These are phyloP conservation scores for Hymenoscyphus linearis DNA, from an alignment of 2,329 filamentous ascomycete genomes.

Conservation along the genomic window DNA sequence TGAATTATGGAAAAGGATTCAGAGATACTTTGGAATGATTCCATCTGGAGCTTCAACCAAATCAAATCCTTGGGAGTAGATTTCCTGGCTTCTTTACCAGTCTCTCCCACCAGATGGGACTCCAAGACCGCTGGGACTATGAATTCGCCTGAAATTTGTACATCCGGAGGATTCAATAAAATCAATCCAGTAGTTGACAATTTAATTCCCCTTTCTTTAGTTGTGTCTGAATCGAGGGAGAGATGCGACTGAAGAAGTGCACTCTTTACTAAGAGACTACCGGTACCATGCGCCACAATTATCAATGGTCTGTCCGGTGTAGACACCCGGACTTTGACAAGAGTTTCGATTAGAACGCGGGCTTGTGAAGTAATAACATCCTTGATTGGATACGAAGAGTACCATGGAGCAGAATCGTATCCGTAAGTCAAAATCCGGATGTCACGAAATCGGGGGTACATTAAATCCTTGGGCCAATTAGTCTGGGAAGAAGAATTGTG, in stretches of 20 bases:
- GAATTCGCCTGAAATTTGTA: not conserved
- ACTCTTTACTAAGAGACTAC: not conserved
- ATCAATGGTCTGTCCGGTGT: not conserved
- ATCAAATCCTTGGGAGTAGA: not conserved
- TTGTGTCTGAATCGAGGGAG: not conserved
- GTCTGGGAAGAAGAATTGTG: not conserved
- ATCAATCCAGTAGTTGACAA: not conserved
- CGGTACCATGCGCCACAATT: not conserved
- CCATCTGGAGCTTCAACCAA: constrained; percentile 1
- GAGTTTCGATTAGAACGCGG: not conserved
- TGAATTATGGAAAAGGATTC: not conserved
- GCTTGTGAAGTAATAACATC: not conserved
- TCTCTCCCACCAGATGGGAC: not conserved
- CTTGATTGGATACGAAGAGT: constrained; percentile 1
- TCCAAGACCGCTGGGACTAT: not conserved
- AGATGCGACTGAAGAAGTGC: constrained; percentile 2
- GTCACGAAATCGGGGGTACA: not conserved
- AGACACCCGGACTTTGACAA: not conserved
- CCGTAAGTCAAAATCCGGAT: not conserved
- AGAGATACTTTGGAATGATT: constrained; percentile 2
- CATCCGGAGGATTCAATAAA: not conserved
- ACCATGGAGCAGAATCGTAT: not conserved
- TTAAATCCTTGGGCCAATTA: constrained; percentile 1
- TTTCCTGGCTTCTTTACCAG: not conserved
- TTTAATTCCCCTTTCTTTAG: not conserved